Base-by-base conservation (phyloP, 1,284 basidiomycete species). In the Ustilago loliicola region DNA sequence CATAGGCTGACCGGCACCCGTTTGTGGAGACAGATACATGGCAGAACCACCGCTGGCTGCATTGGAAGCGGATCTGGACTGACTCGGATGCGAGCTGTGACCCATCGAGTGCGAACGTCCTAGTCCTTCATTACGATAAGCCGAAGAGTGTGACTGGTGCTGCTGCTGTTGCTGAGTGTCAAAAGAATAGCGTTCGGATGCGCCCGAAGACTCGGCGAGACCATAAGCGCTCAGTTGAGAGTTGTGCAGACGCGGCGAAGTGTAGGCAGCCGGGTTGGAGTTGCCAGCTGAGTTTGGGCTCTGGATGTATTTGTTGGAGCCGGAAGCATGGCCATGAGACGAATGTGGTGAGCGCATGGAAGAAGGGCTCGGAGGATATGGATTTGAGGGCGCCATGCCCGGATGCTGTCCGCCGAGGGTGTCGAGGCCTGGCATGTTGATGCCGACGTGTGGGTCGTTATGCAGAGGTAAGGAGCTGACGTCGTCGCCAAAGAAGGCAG, bases 381-480 rank as follows among this genome's bases (percentile, higher is more conserved):
- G 65, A 30, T 42, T 63, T 10, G 17, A n/a, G 0, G 56, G n/a
- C 6, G 60, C 47, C 45, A 63, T 38, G 21, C 40, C 48, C 2
- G 69, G 55, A 63, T 69, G 72, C 27, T 74, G 72, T 13, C 29
- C 59, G 29, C 48, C 48, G 1, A 71, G 25, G 29, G 60, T n/a
- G 40, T 78, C 71, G 36, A 73, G 61, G 23, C 66, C 66, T 3
- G 71, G 38, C 76, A 78, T 78, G 65, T 78, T 78, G 76, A 78
- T 78, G 58, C 76, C 76, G 34, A 78, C 76, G 58, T 78, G 76
- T 17, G 71, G 67, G 52, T 78, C 71, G 48, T 69, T 69, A 57
- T 72, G 70, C 23, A 74, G 71, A 32, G 71, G 76, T 15, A 78
- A 59, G 25, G 76, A 61, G 34, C 42, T 58, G 40, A 67, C 40